Conservation (phyloP, 306 rosid genomes). For the Acmispon strigosus region DNA sequence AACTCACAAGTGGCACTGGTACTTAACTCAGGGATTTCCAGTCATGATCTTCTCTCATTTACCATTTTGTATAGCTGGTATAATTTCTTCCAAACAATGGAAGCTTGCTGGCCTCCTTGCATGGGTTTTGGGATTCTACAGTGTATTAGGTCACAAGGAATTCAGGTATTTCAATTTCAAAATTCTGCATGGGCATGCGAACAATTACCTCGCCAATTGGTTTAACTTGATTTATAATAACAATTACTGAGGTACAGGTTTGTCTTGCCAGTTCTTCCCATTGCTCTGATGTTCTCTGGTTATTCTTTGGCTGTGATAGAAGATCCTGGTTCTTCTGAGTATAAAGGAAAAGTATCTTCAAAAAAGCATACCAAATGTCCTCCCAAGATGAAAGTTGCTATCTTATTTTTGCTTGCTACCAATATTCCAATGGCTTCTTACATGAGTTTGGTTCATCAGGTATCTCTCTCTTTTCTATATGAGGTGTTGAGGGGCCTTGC, state of each 20-base stretch:
- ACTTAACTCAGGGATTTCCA: slow-evolving; percentile 85
- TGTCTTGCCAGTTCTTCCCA: slow-evolving; percentile 90
- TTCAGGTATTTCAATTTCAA: slow-evolving; percentile 57
- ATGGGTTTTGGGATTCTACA: slow-evolving; percentile 80
- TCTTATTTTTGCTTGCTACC: slow-evolving; percentile 73
- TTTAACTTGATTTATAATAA: slow-evolving; percentile 19
- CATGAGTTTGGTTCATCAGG: slow-evolving; percentile 99
- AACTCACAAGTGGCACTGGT: slow-evolving; percentile 99
- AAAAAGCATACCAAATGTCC: slow-evolving; percentile 30
- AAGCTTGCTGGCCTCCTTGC: slow-evolving; percentile 71
- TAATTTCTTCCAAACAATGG: slow-evolving; percentile 68
- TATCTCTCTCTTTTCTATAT: no score
- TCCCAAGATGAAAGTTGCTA: slow-evolving; percentile 39
- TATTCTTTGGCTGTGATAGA: slow-evolving; percentile 58
- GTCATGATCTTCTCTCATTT: slow-evolving; percentile 76
- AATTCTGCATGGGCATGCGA: slow-evolving; percentile 10
- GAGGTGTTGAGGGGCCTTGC: no score
- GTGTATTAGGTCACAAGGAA: slow-evolving; percentile 89
- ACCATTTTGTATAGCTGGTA: slow-evolving; percentile 79
- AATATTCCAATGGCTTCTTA: slow-evolving; percentile 88
- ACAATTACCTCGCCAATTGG: neutral
- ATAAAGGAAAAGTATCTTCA: slow-evolving; percentile 29
- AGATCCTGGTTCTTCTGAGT: slow-evolving; percentile 21
- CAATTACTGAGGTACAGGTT: slow-evolving; percentile 50
- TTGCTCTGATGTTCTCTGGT: slow-evolving; percentile 87